phyloP scores from a whole-genome alignment of 1,284 basidiomycete species.

The Porodaedalea pini region DNA sequence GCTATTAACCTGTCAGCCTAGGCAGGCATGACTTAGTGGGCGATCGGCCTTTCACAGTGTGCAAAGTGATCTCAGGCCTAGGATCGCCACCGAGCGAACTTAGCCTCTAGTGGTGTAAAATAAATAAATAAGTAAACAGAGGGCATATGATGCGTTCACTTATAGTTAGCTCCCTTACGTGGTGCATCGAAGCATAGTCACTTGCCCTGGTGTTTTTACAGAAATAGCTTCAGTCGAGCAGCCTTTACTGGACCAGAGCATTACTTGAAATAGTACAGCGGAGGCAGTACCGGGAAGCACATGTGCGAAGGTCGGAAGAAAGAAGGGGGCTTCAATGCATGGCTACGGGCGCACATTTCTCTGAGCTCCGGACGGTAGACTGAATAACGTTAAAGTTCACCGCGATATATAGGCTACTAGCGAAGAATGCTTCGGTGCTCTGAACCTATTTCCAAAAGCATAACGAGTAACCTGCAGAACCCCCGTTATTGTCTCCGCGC shows the following conservation, averaged over 20 bases:
- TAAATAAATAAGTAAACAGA: too few species aligned
- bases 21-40: too few species aligned
- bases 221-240: neutral
- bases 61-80: too few species aligned
- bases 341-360: neutral
- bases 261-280: neutral
- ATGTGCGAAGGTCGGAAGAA: neutral
- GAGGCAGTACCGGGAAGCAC: neutral
- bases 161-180: too few species aligned
- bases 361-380: neutral
- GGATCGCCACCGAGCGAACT: too few species aligned
- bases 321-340: neutral
- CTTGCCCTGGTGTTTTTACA: neutral
- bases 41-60: too few species aligned
- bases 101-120: too few species aligned
- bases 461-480: neutral
- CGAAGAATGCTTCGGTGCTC: neutral
- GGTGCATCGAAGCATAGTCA: neutral
- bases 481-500: neutral
- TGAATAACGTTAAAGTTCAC: neutral
- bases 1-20: neutral
- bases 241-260: too few species aligned
- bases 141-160: too few species aligned
- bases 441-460: constrained; percentile 2
- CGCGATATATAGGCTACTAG: neutral